phyloP scores from a whole-genome alignment of 345 rosid genomes.

The Gossypium mustelinum region DNA sequence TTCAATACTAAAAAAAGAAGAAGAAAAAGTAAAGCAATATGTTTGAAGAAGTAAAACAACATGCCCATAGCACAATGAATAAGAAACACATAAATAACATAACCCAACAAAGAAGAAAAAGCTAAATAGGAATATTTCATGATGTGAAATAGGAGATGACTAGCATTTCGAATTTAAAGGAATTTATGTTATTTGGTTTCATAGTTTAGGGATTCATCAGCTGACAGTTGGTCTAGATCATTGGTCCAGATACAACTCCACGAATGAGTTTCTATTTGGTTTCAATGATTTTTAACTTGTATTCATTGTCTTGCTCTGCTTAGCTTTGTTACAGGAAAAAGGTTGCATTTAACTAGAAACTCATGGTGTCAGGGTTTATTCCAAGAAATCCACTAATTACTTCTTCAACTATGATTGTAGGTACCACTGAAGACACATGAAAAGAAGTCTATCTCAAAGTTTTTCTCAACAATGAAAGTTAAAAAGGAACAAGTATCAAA shows the following conservation, averaged over 20 bases:
- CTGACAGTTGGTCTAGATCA: not conserved
- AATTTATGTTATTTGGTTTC: not conserved
- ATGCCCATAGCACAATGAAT: too few relatives aligned
- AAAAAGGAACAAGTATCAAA: slow-evolving; percentile 37
- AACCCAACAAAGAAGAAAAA: too few relatives aligned
- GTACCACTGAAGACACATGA: slow-evolving; percentile 45
- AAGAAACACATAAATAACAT: too few relatives aligned
- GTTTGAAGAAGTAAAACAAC: too few relatives aligned
- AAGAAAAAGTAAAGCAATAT: too few relatives aligned
- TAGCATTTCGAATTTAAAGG: too few relatives aligned
- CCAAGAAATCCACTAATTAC: not conserved
- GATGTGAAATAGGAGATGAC: too few relatives aligned
- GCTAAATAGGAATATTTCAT: too few relatives aligned
- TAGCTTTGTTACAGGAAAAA: not conserved
- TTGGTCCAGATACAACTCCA: not conserved
- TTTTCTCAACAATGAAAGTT: slow-evolving; percentile 49
- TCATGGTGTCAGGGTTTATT: not conserved
- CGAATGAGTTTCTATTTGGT: not conserved
- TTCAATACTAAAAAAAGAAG: too few relatives aligned
- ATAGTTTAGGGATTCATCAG: not conserved
- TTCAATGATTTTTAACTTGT: not conserved
- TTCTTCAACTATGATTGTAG: slow-evolving; percentile 32
- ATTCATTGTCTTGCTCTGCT: not conserved
- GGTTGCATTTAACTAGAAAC: not conserved
- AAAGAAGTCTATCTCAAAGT: slow-evolving; percentile 61